A percentile compares a stretch with the other conserved stretches of the same genome.
Conservation (phyloP, 805 yeast genomes). For the Komagataella mondaviorum region DNA sequence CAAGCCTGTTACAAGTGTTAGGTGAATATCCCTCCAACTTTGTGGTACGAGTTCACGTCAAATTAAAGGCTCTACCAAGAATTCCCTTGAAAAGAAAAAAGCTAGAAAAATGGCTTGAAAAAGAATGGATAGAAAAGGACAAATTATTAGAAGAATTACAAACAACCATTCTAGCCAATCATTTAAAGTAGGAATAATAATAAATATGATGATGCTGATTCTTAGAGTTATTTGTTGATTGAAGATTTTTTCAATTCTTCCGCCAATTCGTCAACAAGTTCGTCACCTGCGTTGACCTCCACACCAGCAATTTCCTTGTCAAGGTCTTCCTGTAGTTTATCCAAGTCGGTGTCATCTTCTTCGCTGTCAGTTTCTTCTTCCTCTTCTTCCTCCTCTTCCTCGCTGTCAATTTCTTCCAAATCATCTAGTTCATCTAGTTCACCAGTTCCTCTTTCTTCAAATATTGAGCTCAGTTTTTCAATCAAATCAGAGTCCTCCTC, state of each 20-base stretch:
- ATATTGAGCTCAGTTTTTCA: slow-evolving; percentile 43
- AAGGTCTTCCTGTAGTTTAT: slow-evolving; percentile 38
- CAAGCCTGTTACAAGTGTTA: slow-evolving; percentile 22
- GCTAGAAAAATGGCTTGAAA: slow-evolving; percentile 67
- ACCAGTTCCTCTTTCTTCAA: slow-evolving; percentile 64
- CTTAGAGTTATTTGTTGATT: slow-evolving; percentile 14
- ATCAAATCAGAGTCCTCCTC: slow-evolving; percentile 75
- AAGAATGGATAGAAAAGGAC: slow-evolving; percentile 63
- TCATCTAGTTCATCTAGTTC: slow-evolving; percentile 91
- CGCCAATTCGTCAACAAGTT: slow-evolving; percentile 43
- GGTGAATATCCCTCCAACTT: slow-evolving; percentile 16
- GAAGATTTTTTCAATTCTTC: slow-evolving; percentile 41
- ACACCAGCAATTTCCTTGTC: slow-evolving; percentile 26
- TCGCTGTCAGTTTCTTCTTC: slow-evolving; percentile 37
- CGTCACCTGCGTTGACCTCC: slow-evolving; percentile 24
- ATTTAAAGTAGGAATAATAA: background rate
- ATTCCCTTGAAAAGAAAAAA: slow-evolving; percentile 39
- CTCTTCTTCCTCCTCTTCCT: slow-evolving; percentile 54
- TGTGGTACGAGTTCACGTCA: slow-evolving; percentile 31
- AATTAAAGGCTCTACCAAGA: slow-evolving; percentile 28
- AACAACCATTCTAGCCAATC: slow-evolving; percentile 1
- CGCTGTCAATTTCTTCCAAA: slow-evolving; percentile 70
- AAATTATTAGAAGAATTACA: slow-evolving; percentile 25
- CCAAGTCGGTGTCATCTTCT: slow-evolving; percentile 42
- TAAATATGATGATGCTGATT: slow-evolving; percentile 1